Evolutionary conservation across 306 rosid species (phyloP).

Genomic region (Pachyrhizus erosus): DNA sequence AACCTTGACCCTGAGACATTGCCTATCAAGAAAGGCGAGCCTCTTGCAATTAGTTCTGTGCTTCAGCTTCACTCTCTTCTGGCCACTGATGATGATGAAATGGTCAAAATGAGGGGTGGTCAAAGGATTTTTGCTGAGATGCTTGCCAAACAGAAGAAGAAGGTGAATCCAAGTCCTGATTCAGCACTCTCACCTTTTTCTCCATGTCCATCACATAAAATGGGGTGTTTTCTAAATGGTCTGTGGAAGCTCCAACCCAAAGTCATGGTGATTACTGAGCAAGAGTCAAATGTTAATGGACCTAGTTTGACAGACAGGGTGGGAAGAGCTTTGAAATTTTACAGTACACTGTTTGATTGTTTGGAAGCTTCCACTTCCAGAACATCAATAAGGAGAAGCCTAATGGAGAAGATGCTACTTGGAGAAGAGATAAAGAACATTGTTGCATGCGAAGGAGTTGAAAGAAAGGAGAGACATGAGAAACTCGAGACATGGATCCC

Average conservation of each 20-base stretch:
- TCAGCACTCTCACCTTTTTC: constrained; percentile 57
- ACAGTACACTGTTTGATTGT: constrained; percentile 68
- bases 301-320: constrained; percentile 58
- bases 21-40: constrained; percentile 70
- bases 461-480: constrained; percentile 75
- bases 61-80: constrained; percentile 72
- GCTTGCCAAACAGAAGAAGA: constrained; percentile 45
- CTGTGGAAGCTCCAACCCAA: constrained; percentile 63
- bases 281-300: constrained; percentile 67
- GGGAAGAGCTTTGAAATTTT: constrained; percentile 56
- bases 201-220: constrained; percentile 56
- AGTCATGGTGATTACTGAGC: constrained; percentile 72
- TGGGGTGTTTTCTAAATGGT: constrained; percentile 59
- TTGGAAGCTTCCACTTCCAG: constrained; percentile 60
- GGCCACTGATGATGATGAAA: constrained; percentile 51
- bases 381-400: constrained; percentile 45
- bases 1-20: constrained; percentile 58
- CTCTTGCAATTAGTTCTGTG: constrained; percentile 71
- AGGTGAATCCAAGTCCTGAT: constrained; percentile 51
- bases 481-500: constrained; percentile 64
- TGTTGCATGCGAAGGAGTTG: constrained; percentile 71
- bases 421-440: constrained; percentile 79
- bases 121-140: constrained; percentile 49
- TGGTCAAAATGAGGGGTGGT: constrained; percentile 32
- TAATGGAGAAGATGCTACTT: constrained; percentile 69